phyloP scores from a whole-genome alignment of 768 basidiomycete species.

The Glaciozyma martinii region DNA sequence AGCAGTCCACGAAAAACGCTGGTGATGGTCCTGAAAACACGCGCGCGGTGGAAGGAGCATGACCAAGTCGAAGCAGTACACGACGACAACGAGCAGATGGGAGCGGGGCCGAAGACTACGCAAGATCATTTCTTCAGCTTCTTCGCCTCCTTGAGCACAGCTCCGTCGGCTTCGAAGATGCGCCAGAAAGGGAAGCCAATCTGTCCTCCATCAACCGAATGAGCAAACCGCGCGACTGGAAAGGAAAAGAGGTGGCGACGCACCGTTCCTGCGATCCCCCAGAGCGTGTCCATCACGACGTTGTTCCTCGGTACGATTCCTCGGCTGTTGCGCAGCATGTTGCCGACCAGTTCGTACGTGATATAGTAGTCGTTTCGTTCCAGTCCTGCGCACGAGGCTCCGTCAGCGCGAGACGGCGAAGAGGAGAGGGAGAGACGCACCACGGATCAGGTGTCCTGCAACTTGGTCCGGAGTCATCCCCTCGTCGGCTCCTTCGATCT shows the following conservation, averaged over 20 bases:
- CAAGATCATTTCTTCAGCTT: neutral
- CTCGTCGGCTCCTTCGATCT: conserved; percentile 66
- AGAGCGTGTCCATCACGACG: conserved; percentile 48
- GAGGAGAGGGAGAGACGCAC: conserved; percentile 39
- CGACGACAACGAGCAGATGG: neutral
- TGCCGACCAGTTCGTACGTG: conserved; percentile 58
- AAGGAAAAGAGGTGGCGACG: neutral
- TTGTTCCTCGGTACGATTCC: conserved; percentile 57
- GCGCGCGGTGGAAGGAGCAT: too few relatives aligned
- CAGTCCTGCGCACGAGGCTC: conserved; percentile 47
- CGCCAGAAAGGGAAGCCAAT: conserved; percentile 34
- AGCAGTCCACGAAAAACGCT: too few relatives aligned
- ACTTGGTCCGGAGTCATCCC: conserved; percentile 57
- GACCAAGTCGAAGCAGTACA: too few relatives aligned
- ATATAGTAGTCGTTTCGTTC: conserved; percentile 64
- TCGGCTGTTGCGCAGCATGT: conserved; percentile 59
- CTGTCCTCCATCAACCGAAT: neutral
- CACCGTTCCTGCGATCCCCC: conserved; percentile 15
- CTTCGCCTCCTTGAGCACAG: conserved; percentile 12
- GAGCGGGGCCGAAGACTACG: neutral
- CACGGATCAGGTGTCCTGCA: conserved; percentile 53
- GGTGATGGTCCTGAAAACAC: too few relatives aligned
- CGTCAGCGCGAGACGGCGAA: neutral
- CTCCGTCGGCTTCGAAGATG: conserved; percentile 23
- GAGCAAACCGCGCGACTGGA: neutral